Evolutionary conservation across 1,284 basidiomycete species (phyloP).

Genomic region (Irpex sp.): DNA sequence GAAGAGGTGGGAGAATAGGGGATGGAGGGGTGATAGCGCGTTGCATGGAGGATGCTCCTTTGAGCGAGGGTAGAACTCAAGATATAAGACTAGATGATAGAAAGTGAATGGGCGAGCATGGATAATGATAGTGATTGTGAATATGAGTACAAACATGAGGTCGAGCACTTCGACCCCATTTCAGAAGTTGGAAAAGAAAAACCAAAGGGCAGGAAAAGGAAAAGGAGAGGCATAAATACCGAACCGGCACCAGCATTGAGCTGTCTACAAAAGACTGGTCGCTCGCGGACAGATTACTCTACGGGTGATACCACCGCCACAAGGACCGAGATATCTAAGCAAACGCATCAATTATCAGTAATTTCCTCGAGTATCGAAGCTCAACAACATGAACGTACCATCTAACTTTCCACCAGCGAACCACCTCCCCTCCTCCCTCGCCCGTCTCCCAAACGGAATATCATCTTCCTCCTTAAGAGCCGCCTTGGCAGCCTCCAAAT

Average conservation of each 20-base stretch:
- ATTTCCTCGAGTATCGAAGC: background rate
- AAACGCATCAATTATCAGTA: background rate
- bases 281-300: background rate
- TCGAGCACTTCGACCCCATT: background rate
- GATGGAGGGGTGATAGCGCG: too few relatives aligned
- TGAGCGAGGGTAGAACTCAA: too few relatives aligned
- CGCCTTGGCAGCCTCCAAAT: background rate
- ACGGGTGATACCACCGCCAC: constrained; percentile 34
- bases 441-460: constrained; percentile 66
- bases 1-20: too few relatives aligned
- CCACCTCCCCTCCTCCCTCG: constrained; percentile 54
- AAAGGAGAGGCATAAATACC: background rate
- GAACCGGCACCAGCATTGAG: background rate
- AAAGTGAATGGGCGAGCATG: constrained; percentile 26
- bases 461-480: constrained; percentile 39
- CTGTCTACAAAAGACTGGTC: background rate
- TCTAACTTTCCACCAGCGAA: constrained; percentile 76
- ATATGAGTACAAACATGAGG: constrained; percentile 20
- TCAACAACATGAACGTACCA: constrained; percentile 41
- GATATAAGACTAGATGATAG: background rate
- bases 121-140: constrained; percentile 16
- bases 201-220: background rate
- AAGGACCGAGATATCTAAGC: constrained; percentile 56
- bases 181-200: background rate
- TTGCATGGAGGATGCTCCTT: too few relatives aligned